Conservation (phyloP, 2,329 filamentous ascomycete genomes). For the Dothistroma pini region DNA sequence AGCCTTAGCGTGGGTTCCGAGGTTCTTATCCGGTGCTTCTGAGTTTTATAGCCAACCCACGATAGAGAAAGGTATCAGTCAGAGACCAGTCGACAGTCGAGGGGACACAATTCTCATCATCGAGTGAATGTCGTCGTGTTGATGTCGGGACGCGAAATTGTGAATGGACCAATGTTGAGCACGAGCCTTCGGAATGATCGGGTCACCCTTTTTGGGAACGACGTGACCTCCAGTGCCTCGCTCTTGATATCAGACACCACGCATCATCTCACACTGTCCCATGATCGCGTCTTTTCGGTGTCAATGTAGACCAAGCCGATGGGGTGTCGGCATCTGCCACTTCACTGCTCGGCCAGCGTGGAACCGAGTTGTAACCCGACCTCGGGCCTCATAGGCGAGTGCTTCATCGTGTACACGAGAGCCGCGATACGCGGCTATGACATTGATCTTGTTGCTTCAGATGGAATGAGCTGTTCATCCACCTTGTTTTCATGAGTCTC, state of each 20-base stretch:
- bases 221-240: too few relatives aligned
- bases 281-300: not conserved
- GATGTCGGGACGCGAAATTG: too few relatives aligned
- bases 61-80: too few relatives aligned
- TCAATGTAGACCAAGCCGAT: too few relatives aligned
- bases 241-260: too few relatives aligned
- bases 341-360: slow-evolving; percentile 3
- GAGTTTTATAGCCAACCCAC: too few relatives aligned
- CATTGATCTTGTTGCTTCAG: not conserved
- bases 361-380: slow-evolving; percentile 9
- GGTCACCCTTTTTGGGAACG: too few relatives aligned
- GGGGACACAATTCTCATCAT: too few relatives aligned
- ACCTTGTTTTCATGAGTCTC: not conserved
- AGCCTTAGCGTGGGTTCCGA: not conserved
- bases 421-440: not conserved
- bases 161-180: too few relatives aligned
- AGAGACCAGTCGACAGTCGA: too few relatives aligned
- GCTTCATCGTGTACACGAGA: slow-evolving; percentile 6
- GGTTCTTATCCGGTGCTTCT: not conserved
- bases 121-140: too few relatives aligned
- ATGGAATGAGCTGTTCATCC: not conserved
- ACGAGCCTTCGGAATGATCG: too few relatives aligned
- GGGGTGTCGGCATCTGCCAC: not conserved
- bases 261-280: not conserved
- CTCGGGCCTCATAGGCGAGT: slow-evolving; percentile 14